A percentile compares a stretch with the other conserved stretches of the same genome.
Conservation (phyloP, 2,329 filamentous ascomycete species). For the Byssochlamys sp. region DNA sequence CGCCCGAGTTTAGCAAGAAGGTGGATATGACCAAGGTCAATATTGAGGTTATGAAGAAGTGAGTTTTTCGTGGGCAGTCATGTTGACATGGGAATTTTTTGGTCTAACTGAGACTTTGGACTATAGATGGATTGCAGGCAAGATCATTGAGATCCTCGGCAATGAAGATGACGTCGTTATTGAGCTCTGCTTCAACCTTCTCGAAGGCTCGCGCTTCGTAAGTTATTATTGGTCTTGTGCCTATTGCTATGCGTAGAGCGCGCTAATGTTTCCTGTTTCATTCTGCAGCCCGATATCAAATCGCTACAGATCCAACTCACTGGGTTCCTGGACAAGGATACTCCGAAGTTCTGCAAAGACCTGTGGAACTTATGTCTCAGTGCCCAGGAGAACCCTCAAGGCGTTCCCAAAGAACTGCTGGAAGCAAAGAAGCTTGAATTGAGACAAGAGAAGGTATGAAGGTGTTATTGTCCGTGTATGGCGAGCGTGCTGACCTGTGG, state of each 20-base stretch:
- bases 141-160: conserved; percentile 78
- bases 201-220: conserved; percentile 69
- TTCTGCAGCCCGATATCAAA: conserved; percentile 79
- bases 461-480: neutral
- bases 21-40: conserved; percentile 98
- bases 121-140: conserved; percentile 79
- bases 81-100: conserved; percentile 2
- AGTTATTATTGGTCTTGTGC: conserved; percentile 25
- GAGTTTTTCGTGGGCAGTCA: conserved; percentile 24
- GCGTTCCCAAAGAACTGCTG: conserved; percentile 84
- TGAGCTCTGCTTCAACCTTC: conserved; percentile 62
- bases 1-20: conserved; percentile 83
- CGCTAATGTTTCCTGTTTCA: conserved; percentile 13
- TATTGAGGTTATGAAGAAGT: conserved; percentile 96
- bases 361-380: conserved; percentile 86
- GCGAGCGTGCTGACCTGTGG: conserved; percentile 2
- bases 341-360: conserved; percentile 79
- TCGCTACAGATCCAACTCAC: conserved; percentile 86
- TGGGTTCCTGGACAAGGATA: conserved; percentile 90
- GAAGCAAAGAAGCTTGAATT: conserved; percentile 95
- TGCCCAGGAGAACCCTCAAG: conserved; percentile 76
- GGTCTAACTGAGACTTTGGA: conserved; percentile 2
- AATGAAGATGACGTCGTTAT: conserved; percentile 93
- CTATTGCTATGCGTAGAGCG: conserved; percentile 1
- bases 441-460: conserved; percentile 76